Conservation (phyloP, 2,329 filamentous ascomycete genomes). For the Sporothrix schenckii region DNA sequence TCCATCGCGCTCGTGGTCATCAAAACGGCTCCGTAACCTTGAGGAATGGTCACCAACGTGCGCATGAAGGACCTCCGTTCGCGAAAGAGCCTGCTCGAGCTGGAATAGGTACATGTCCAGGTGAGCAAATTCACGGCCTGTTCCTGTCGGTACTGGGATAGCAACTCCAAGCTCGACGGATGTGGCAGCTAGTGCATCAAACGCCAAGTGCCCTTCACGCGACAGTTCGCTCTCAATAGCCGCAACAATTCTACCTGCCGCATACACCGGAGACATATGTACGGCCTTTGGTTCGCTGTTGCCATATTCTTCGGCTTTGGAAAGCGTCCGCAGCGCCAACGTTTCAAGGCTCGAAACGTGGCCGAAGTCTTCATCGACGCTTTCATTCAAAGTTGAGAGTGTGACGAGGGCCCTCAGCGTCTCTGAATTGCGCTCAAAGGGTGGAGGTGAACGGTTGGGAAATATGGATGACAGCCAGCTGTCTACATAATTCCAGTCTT, state of each 20-base stretch:
- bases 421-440: slow-evolving; percentile 80
- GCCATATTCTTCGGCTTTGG: slow-evolving; percentile 30
- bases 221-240: slow-evolving; percentile 59
- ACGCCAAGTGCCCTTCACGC: slow-evolving; percentile 56
- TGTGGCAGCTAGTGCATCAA: slow-evolving; percentile 61
- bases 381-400: slow-evolving; percentile 74
- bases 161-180: slow-evolving; percentile 55
- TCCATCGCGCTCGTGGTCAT: slow-evolving; percentile 48
- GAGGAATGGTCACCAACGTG: slow-evolving; percentile 58
- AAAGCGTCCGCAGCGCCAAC: slow-evolving; percentile 59
- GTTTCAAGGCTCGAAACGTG: slow-evolving; percentile 62
- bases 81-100: slow-evolving; percentile 58
- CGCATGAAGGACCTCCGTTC: slow-evolving; percentile 59
- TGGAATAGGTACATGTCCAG: slow-evolving; percentile 59
- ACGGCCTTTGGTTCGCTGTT: background rate
- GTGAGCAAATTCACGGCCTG: slow-evolving; percentile 58
- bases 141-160: slow-evolving; percentile 51
- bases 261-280: background rate
- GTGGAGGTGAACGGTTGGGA: slow-evolving; percentile 62
- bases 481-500: slow-evolving; percentile 90
- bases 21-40: slow-evolving; percentile 46
- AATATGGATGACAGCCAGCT: slow-evolving; percentile 77
- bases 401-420: slow-evolving; percentile 76
- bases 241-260: slow-evolving; percentile 51
- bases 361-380: slow-evolving; percentile 70